Conservation (phyloP, 2,329 filamentous ascomycete species). For the Alternaria solani region DNA sequence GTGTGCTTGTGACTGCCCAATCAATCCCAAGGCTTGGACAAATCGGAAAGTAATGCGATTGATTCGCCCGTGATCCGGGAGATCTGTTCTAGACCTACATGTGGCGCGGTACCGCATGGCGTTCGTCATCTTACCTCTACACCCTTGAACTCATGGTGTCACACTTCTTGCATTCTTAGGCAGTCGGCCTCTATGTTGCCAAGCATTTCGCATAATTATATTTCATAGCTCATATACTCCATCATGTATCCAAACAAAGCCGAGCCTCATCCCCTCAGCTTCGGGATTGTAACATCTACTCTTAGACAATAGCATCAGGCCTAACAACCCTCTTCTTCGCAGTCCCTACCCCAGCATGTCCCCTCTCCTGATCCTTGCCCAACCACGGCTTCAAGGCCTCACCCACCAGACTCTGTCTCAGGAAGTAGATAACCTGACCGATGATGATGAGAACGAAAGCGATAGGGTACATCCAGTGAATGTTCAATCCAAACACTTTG, state of each 20-base stretch:
- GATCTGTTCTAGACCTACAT: neutral
- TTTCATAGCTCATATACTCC: neutral
- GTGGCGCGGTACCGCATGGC: neutral
- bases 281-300: neutral
- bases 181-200: neutral
- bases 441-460: slow-evolving; percentile 92
- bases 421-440: slow-evolving; percentile 86
- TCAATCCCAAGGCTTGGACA: neutral
- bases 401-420: slow-evolving; percentile 80
- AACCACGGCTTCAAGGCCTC: slow-evolving; percentile 97
- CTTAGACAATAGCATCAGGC: slow-evolving; percentile 39
- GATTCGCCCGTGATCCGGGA: neutral
- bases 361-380: slow-evolving; percentile 79
- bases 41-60: neutral
- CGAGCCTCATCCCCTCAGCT: neutral
- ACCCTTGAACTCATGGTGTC: neutral
- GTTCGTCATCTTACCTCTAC: neutral
- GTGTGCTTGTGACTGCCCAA: neutral
- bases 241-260: neutral
- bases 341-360: slow-evolving; percentile 40
- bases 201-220: neutral
- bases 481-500: slow-evolving; percentile 77
- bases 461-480: slow-evolving; percentile 94
- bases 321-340: slow-evolving; percentile 42
- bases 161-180: neutral